phyloP scores from a whole-genome alignment of 164 flowering plant genomes.

The Dillenia turbinata region DNA sequence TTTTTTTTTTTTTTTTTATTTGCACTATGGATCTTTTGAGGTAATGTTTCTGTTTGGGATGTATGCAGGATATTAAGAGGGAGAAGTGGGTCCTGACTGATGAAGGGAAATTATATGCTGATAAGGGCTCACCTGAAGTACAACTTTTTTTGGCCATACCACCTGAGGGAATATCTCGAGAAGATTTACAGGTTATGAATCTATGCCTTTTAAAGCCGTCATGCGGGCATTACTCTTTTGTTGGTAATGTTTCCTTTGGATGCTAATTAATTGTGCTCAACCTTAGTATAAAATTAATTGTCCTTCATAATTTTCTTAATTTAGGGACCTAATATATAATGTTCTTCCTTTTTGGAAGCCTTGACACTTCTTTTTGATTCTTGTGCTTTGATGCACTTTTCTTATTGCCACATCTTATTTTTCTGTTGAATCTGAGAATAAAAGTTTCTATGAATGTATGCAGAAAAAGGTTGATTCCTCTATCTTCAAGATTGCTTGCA shows the following conservation, averaged over 20 bases:
- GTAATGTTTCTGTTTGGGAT: neutral
- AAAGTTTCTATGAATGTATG: conserved; percentile 17
- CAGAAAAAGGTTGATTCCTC: conserved; percentile 66
- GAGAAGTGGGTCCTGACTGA: conserved; percentile 79
- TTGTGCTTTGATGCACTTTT: neutral
- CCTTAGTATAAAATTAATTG: no score
- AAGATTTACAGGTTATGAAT: conserved; percentile 58
- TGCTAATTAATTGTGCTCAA: neutral
- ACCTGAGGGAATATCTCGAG: conserved; percentile 67
- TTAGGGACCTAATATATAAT: no score
- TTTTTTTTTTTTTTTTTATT: no score
- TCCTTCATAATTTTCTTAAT: no score
- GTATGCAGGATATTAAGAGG: conserved; percentile 72
- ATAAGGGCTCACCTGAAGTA: conserved; percentile 74
- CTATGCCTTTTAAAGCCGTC: neutral
- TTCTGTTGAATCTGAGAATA: neutral
- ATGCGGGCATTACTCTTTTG: neutral
- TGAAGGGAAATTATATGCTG: conserved; percentile 68
- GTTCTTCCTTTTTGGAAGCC: no score
- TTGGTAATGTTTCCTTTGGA: neutral
- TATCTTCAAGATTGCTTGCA: conserved; percentile 57
- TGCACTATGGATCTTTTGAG: no score
- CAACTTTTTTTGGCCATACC: conserved; percentile 74
- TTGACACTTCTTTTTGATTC: neutral
- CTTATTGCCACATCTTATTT: neutral